Base-by-base conservation (phyloP, 2,329 filamentous ascomycete species). In the Hymenoscyphus albidus region DNA sequence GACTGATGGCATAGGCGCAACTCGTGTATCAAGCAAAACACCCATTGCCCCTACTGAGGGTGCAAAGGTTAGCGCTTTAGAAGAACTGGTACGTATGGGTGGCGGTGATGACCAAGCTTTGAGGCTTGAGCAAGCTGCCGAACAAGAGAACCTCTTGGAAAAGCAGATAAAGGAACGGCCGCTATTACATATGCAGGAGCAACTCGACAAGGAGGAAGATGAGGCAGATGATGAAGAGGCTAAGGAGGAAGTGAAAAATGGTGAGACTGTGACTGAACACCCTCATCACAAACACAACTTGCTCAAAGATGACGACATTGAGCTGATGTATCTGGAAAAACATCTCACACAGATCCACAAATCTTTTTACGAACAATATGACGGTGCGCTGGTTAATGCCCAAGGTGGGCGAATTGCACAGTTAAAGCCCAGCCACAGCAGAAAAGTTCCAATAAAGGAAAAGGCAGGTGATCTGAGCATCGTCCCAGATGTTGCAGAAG, bases 81-180 rank as follows among this genome's bases (percentile, higher is more conserved):
- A 92, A 68, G 88, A 91, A 65, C 79, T 95, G 12, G 85, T 91
- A n/a, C 85, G 84, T 6, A 92, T 93, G 88, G 87, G 88, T 62
- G 86, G 85, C 42, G 85, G 85, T 13, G 87, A 91, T 68, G 87
- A 92, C 69, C 85, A 86, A 32, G 81, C 82, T 2, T 80, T 88
- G 51, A 80, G 95, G 1, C 86, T 92, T 73, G 82, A 89, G 68
- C 93, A 97, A 79, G 84, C 88, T 2, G 88, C 91, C 68, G 90
- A 95, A 72, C 94, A 98, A 75, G 92, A 95, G 72, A 91, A 94
- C 74, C 85, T 89, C 0, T 85, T 99, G 59, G 90, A 93, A 74
- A 92, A 93, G 66, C 95, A 99, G 77, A 83, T 98, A 18, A 91
- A 88, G 66, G 93, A 97, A 67, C 86, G 94, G 14, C 95, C 95